These are phyloP conservation scores for Albugo laibachii DNA, from an alignment of 352 stramenopile genomes.

Conservation along the genomic window DNA sequence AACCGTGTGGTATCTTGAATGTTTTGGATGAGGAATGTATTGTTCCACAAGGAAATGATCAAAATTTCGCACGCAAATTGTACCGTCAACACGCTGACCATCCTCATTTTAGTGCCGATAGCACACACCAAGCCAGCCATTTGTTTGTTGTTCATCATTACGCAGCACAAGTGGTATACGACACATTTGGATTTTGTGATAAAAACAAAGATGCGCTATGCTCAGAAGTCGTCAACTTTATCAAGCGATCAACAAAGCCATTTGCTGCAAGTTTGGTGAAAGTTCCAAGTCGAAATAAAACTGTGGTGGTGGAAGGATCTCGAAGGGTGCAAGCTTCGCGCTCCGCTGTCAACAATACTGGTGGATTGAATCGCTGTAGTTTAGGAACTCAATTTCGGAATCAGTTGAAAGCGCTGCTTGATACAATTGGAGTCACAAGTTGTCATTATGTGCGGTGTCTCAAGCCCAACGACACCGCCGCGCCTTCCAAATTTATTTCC, in stretches of 20 bases:
- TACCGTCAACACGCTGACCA: slow-evolving; percentile 49
- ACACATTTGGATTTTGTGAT: slow-evolving; percentile 86
- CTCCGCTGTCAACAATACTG: slow-evolving; percentile 8
- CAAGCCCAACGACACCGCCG: slow-evolving; percentile 95
- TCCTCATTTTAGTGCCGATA: slow-evolving; percentile 49
- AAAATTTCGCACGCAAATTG: slow-evolving; percentile 72
- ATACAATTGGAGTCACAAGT: slow-evolving; percentile 85
- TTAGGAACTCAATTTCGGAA: slow-evolving; percentile 80
- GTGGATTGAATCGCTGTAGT: slow-evolving; percentile 23
- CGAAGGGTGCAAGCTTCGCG: slow-evolving; percentile 8
- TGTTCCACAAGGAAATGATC: slow-evolving; percentile 68
- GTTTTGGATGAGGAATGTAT: slow-evolving; percentile 82
- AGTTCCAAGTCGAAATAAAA: background rate
- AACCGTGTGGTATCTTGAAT: slow-evolving; percentile 67
- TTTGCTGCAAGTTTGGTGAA: slow-evolving; percentile 47
- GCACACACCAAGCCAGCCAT: slow-evolving; percentile 62
- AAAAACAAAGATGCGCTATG: slow-evolving; percentile 92
- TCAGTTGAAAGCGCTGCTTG: slow-evolving; percentile 84
- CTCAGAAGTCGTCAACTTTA: slow-evolving; percentile 54
- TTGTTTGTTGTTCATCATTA: slow-evolving; percentile 83
- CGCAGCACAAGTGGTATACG: slow-evolving; percentile 85
- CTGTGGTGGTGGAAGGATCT: background rate
- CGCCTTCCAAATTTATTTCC: slow-evolving; percentile 55
- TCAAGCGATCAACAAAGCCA: slow-evolving; percentile 43
- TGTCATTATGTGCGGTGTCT: slow-evolving; percentile 98